These are phyloP conservation scores for Penicillium fimorum DNA, from an alignment of 495 filamentous ascomycete genomes.

Conservation along the genomic window DNA sequence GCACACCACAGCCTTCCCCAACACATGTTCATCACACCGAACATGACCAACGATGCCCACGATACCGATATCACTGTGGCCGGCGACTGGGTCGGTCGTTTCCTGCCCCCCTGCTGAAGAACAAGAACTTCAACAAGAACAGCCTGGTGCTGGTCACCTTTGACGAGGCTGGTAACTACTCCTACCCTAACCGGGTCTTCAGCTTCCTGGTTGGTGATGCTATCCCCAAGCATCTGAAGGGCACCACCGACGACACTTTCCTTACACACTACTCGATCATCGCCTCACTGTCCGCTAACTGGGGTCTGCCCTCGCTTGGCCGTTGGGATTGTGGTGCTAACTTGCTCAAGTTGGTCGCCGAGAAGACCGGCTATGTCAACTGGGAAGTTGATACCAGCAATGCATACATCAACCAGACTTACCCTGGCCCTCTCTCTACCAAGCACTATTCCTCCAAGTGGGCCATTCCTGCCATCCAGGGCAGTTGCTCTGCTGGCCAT, in stretches of 20 bases:
- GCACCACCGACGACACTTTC: slow-evolving; percentile 62
- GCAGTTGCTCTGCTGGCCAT: slow-evolving; percentile 45
- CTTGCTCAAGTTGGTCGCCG: slow-evolving; percentile 59
- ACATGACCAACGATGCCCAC: slow-evolving; percentile 74
- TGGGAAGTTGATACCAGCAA: slow-evolving; percentile 44
- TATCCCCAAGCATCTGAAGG: slow-evolving; percentile 54
- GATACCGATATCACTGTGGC: slow-evolving; percentile 63
- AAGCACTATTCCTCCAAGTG: slow-evolving; percentile 34
- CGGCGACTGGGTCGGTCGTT: slow-evolving; percentile 55
- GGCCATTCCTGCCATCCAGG: slow-evolving; percentile 42
- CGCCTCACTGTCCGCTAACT: slow-evolving; percentile 64
- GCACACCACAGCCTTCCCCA: slow-evolving; percentile 59
- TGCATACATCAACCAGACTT: slow-evolving; percentile 46
- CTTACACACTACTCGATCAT: slow-evolving; percentile 74
- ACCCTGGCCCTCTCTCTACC: slow-evolving; percentile 48
- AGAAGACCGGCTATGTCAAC: slow-evolving; percentile 57
- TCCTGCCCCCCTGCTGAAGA: slow-evolving; percentile 60
- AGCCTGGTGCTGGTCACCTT: slow-evolving; percentile 68
- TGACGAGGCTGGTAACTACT: slow-evolving; percentile 63
- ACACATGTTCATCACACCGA: slow-evolving; percentile 74
- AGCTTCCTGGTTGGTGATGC: slow-evolving; percentile 66
- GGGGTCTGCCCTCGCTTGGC: slow-evolving; percentile 64
- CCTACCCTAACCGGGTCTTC: slow-evolving; percentile 54
- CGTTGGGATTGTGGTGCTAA: slow-evolving; percentile 73
- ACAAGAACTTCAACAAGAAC: slow-evolving; percentile 66